Conservation (phyloP, 306 rosid species). For the Fagus crenata region DNA sequence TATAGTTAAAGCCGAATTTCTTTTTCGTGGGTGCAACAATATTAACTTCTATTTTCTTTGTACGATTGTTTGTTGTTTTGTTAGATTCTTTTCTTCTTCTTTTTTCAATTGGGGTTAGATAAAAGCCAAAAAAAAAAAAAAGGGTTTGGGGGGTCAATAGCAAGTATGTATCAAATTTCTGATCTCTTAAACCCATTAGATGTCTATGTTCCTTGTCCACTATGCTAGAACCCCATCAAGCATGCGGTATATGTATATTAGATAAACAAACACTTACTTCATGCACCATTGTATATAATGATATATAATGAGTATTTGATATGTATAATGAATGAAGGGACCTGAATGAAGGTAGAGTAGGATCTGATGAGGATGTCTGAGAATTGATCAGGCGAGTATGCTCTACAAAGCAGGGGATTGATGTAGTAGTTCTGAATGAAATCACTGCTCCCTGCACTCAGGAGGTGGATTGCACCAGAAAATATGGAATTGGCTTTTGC, state of each 20-base stretch:
- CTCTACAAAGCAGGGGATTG: slow-evolving; percentile 33
- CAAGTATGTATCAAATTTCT: no score
- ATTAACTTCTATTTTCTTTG: no score
- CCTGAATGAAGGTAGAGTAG: slow-evolving; percentile 55
- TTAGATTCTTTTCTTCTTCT: no score
- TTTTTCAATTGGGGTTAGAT: no score
- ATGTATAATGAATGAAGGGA: slow-evolving; percentile 9
- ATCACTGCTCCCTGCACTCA: slow-evolving; percentile 65
- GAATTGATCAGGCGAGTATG: slow-evolving; percentile 46
- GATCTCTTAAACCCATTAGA: no score
- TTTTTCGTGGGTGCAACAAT: no score
- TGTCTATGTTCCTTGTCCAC: not conserved
- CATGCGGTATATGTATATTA: not conserved
- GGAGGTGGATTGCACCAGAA: slow-evolving; percentile 51
- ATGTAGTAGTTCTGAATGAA: slow-evolving; percentile 60
- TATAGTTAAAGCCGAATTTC: no score
- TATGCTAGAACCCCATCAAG: not conserved
- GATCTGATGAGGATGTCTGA: slow-evolving; percentile 49
- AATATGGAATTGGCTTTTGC: slow-evolving; percentile 44
- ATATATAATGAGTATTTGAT: not conserved
- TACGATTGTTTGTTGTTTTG: no score
- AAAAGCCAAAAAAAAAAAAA: no score
- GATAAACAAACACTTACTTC: not conserved
- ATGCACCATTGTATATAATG: not conserved
- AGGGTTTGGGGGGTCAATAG: no score